These are phyloP conservation scores for Crithidia bombi DNA, from an alignment of 208 protist species.

Conservation along the genomic window DNA sequence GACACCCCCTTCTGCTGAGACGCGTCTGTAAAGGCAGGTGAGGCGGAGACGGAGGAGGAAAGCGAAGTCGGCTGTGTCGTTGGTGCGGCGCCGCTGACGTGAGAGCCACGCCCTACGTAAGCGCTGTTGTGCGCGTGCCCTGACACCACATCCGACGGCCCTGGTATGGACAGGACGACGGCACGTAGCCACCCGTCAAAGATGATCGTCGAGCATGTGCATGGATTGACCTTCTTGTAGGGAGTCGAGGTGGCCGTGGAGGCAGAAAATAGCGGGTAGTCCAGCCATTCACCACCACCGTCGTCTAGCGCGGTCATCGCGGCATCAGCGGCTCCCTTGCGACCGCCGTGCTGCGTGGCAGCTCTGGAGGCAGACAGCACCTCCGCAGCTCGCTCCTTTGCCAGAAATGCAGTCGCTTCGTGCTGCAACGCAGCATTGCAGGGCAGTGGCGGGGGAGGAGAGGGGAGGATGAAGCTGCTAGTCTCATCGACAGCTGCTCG, in stretches of 20 bases:
- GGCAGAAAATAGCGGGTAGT: constrained; percentile 14
- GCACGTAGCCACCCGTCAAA: constrained; percentile 59
- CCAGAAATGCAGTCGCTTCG: constrained; percentile 20
- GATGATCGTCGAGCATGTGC: constrained; percentile 24
- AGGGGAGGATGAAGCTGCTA: background rate
- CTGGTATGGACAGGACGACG: constrained; percentile 46
- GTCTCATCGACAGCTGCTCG: background rate
- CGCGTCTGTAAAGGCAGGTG: background rate
- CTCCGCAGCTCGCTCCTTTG: constrained; percentile 23
- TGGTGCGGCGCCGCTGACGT: background rate
- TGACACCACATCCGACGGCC: constrained; percentile 23
- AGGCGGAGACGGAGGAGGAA: background rate
- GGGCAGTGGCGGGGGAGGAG: constrained; percentile 1
- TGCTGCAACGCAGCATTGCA: constrained; percentile 23
- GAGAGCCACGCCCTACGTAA: background rate
- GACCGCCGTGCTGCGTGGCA: background rate
- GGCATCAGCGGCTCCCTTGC: background rate
- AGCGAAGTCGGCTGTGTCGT: background rate
- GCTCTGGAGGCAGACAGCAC: background rate
- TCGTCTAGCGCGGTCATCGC: constrained; percentile 6
- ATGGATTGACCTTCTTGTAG: constrained; percentile 37
- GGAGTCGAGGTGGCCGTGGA: background rate
- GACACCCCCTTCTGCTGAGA: background rate
- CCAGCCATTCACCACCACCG: constrained; percentile 17
- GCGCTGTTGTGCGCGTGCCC: background rate